phyloP scores from a whole-genome alignment of 1,139 yeast species.

The Yamadazyma taylorii region DNA sequence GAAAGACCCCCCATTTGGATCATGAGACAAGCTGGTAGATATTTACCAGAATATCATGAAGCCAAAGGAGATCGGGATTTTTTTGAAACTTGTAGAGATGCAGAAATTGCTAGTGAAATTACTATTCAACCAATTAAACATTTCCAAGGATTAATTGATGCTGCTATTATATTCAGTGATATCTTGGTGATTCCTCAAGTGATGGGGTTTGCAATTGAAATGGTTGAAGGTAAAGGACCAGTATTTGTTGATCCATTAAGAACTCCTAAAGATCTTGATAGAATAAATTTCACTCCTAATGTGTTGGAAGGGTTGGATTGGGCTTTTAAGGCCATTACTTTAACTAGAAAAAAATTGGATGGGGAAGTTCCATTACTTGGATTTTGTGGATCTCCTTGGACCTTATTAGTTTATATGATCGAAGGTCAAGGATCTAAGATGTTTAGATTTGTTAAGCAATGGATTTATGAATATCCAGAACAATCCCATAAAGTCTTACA shows the following conservation, averaged over 20 bases:
- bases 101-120: slow-evolving; percentile 89
- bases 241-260: slow-evolving; percentile 88
- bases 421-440: slow-evolving; percentile 96
- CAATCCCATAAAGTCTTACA: slow-evolving; percentile 71
- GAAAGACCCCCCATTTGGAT: slow-evolving; percentile 99
- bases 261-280: slow-evolving; percentile 61
- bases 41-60: slow-evolving; percentile 86
- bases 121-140: slow-evolving; percentile 95
- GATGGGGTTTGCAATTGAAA: slow-evolving; percentile 92
- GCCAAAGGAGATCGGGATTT: slow-evolving; percentile 88
- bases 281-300: slow-evolving; percentile 63
- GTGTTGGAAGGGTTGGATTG: slow-evolving; percentile 78
- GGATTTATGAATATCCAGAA: slow-evolving; percentile 81
- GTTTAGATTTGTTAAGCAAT: slow-evolving; percentile 87
- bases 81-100: slow-evolving; percentile 89
- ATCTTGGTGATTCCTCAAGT: slow-evolving; percentile 97
- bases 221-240: slow-evolving; percentile 96
- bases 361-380: slow-evolving; percentile 96
- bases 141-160: slow-evolving; percentile 86
- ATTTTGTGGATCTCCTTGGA: slow-evolving; percentile 98
- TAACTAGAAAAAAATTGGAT: slow-evolving; percentile 76
- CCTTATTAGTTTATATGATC: slow-evolving; percentile 91
- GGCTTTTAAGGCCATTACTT: slow-evolving; percentile 90
- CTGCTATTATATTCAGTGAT: slow-evolving; percentile 95
- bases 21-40: slow-evolving; percentile 93